Evolutionary conservation across 768 basidiomycete species (phyloP), one percentile per base, ranked within the genome.

Genomic region (Termitomyces heimii): DNA sequence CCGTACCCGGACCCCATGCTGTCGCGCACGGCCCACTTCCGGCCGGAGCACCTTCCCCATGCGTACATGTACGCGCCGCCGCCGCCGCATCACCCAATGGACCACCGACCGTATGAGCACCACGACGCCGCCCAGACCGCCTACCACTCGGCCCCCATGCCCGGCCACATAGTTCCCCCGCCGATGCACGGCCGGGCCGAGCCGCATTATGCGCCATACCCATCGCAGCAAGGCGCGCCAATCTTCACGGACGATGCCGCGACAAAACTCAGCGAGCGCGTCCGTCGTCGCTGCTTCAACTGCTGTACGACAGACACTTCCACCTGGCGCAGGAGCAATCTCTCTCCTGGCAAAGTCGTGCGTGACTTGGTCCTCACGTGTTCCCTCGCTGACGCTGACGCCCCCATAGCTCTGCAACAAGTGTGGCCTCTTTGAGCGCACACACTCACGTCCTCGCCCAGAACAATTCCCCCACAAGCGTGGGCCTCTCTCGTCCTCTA

Each of bases 281-380:
- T 92, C 49, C 79, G 89, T 28, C 72, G 89, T 37, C 75, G 88
- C 47, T 92, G 89, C 70, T 91, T 87, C 79, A 92, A 92, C 68
- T 92, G 89, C 70, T 85, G 86, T 68, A 91, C 89, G 26, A 90
- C 89, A 14, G 89, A 92, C 61, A 91, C 90, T 32, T 86, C 85
- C 50, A 91, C 89, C 26, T 92, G 89, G 89, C 72, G 89, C 35
- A 72, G 89, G 58, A 84, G 82, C 16, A 89, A 88, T 65, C 79
- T 92, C 57, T 85, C 82, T 57, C 89, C 88, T 1, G 89, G 89
- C 28, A 92, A 92, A 81, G 89, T 92, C 63, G 77, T 80, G 57
- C 49, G 77, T 77, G n/a, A n/a, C n/a, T n/a, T n/a, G n/a, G 8
- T 26, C 28, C 18, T 56, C 28, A 16, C 37, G 37, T 37, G n/a